Base-by-base conservation (phyloP, 352 stramenopile species). In the Thraustotheca clavata region DNA sequence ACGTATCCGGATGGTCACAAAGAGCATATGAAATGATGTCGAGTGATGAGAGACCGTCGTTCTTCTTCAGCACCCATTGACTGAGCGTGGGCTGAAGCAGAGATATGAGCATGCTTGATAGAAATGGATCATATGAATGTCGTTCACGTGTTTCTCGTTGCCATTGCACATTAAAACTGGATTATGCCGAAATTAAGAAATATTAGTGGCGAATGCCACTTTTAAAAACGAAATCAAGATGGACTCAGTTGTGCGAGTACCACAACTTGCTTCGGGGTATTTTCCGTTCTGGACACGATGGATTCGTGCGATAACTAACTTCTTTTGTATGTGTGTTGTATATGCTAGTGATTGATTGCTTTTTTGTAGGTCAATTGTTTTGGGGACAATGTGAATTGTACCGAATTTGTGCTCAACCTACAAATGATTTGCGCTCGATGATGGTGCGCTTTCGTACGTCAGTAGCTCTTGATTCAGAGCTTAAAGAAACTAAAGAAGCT, bases 351-450 rank as follows among this genome's bases (percentile, higher is more conserved):
- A 62, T 8, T 59, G 29, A 16, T 32, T 20, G 9, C 20, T n/a
- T 68, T 18, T 3, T 18, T 12, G 31, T 47, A 89, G 80, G 73
- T 71, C 68, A 76, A 31, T 55, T 87, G 24, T 69, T 92, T 26
- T 79, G 86, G 40, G 77, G 77, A 0, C 70, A 89, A 69, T 90
- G 73, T 63, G 85, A 92, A 63, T 84, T 78, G 73, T 74, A 94
- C 49, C 75, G 71, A 32, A 77, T 94, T 65, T 91, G 79, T 59
- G 70, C 55, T 0, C 60, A 75, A 5, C 73, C 81, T 32, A 77
- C 91, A 59, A 79, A 90, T 49, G 62, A 86, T 18, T 40, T 79
- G 36, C 80, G 80, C 22, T 26, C 27, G 6, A 65, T 65, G 57
- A 76, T 86, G 9, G 74, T 84, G 59, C 83, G 82, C 57, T 88